Percentiles rank a stretch among this genome's conserved stretches.
phyloP scores from a whole-genome alignment of 2,329 filamentous ascomycete genomes.

The Phoma sp. region DNA sequence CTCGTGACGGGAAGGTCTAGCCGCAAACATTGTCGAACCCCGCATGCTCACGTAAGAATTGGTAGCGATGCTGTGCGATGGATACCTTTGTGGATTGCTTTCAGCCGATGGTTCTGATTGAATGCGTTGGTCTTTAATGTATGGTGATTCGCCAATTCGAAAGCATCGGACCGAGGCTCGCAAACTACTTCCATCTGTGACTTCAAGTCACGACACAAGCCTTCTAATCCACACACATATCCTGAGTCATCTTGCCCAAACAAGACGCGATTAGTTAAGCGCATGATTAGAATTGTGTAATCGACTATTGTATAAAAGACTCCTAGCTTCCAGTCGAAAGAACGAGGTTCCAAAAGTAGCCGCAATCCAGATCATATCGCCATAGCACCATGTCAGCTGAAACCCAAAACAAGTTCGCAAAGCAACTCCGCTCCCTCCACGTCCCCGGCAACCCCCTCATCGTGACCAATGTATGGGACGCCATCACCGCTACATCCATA shows the following conservation, averaged over 20 bases:
- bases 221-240: neutral
- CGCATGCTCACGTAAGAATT: neutral
- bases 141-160: neutral
- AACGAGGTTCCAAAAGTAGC: neutral
- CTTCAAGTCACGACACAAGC: neutral
- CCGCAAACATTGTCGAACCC: neutral
- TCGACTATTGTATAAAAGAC: neutral
- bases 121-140: neutral
- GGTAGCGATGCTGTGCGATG: neutral
- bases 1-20: neutral
- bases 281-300: neutral
- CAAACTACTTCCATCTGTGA: slow-evolving; percentile 1
- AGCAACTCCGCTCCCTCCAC: slow-evolving; percentile 54
- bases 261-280: neutral
- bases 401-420: slow-evolving; percentile 2
- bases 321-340: neutral
- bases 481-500: slow-evolving; percentile 57
- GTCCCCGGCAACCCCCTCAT: slow-evolving; percentile 60
- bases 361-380: neutral
- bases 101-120: neutral
- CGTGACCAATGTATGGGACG: slow-evolving; percentile 65
- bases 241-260: neutral
- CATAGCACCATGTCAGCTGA: neutral
- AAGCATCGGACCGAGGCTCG: slow-evolving; percentile 2
- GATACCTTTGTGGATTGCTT: neutral